Evolutionary conservation across 176 grass and related monocot genomes (phyloP), one percentile per base, ranked within the genome.

Genomic region (Tillandsia leiboldiana): DNA sequence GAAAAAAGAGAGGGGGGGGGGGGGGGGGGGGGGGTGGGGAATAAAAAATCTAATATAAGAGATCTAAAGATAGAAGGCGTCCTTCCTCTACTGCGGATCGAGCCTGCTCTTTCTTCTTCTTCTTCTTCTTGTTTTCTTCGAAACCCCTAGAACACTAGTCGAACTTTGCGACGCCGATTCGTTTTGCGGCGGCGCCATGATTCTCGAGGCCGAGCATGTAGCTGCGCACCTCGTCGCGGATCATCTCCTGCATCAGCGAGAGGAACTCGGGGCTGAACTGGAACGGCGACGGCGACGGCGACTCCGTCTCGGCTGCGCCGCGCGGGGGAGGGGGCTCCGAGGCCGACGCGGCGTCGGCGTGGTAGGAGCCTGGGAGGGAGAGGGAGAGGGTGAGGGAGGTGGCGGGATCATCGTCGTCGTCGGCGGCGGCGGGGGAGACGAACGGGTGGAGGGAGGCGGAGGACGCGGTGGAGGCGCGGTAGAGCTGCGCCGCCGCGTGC

Each of bases 171-270:
- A 90, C 72, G 67, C 83, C 86, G 77, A 90, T 84, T 67, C 80
- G 82, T 51, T 86, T 83, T 26, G 74, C 48, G 48, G 67, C 64
- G 28, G 86, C 76, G 52, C 73, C 78, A 51, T 81, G 75, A 4
- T 87, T 76, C 28, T 78, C 77, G 17, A 81, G 26, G 2, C 80
- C 83, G 29, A 74, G 72, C 87, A 91, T 86, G 85, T 96, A 96
- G 79, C 89, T 96, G 58, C 79, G 72, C 67, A 96, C 91, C 75
- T 96, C 91, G 54, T 72, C 88, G 26, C 89, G 85, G 75, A 96
- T 89, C 93, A 96, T 96, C 52, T 89, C 93, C 64, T 92, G 86
- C 89, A 96, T 87, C 83, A 89, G 75, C 2, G 84, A 62, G 48
- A 88, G 69, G 73, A 92, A 89, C 50, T 96, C 86, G 0, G 63